Conservation (phyloP, 2,329 filamentous ascomycete genomes). For the Drechslerella stenobrocha region DNA sequence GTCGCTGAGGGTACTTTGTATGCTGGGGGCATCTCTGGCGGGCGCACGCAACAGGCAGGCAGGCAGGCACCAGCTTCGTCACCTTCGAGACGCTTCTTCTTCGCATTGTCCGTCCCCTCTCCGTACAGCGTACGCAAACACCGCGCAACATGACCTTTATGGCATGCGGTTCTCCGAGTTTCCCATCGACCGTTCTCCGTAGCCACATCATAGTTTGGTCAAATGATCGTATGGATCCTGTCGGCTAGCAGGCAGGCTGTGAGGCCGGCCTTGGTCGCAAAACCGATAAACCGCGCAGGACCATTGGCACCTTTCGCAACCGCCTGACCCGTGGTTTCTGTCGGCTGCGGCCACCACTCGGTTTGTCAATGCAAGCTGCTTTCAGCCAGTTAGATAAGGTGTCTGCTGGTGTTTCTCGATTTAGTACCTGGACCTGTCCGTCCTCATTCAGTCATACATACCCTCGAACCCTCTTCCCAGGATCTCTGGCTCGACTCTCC, state of each 20-base stretch:
- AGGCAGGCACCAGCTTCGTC: slow-evolving; percentile 47
- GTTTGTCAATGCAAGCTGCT: slow-evolving; percentile 32
- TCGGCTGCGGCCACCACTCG: slow-evolving; percentile 19
- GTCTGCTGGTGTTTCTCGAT: slow-evolving; percentile 17
- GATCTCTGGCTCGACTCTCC: slow-evolving; percentile 35
- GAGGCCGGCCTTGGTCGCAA: slow-evolving; percentile 37
- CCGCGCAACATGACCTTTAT: slow-evolving; percentile 46
- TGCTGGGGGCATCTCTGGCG: too few relatives aligned
- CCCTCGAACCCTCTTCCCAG: slow-evolving; percentile 18
- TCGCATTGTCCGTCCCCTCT: slow-evolving; percentile 39
- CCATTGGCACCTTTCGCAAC: slow-evolving; percentile 41
- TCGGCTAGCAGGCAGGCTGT: slow-evolving; percentile 47
- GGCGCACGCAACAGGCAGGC: too few relatives aligned
- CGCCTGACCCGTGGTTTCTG: slow-evolving; percentile 19
- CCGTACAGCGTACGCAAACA: slow-evolving; percentile 25
- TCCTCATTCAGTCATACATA: slow-evolving; percentile 43
- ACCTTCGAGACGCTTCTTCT: slow-evolving; percentile 26
- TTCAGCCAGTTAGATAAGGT: slow-evolving; percentile 40
- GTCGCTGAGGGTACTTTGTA: slow-evolving; percentile 12
- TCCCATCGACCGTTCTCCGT: slow-evolving; percentile 19
- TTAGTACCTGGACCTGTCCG: slow-evolving; percentile 19
- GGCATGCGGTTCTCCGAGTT: slow-evolving; percentile 22
- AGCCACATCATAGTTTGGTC: slow-evolving; percentile 20
- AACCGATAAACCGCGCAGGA: slow-evolving; percentile 23
- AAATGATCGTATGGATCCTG: slow-evolving; percentile 49